These are phyloP conservation scores for Fagopyrum esculentum DNA, from an alignment of 148 eudicot genomes.

Conservation along the genomic window DNA sequence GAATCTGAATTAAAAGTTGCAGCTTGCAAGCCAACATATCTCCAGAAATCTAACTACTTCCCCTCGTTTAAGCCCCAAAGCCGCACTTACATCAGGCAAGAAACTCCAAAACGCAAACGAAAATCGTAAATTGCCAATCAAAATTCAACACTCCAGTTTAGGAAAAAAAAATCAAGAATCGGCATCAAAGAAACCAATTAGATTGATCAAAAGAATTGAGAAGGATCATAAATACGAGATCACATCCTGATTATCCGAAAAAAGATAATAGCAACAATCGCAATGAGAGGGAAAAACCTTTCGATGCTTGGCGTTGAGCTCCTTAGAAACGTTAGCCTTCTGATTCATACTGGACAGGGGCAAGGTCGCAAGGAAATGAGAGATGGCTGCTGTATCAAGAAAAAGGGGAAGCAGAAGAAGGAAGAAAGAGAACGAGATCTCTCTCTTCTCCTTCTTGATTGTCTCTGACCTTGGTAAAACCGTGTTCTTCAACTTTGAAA, in stretches of 20 bases:
- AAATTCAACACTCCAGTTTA: not conserved
- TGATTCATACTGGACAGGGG: constrained; percentile 47
- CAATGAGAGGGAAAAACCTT: constrained; percentile 36
- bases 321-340: constrained; percentile 84
- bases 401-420: not conserved
- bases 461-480: constrained; percentile 9
- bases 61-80: not conserved
- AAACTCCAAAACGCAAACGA: not conserved
- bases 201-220: not conserved
- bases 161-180: not conserved
- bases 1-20: not conserved
- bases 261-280: not conserved
- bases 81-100: not conserved
- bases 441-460: constrained; percentile 2
- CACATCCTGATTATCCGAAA: not conserved
- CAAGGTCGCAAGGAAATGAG: no score
- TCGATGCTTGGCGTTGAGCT: constrained; percentile 85
- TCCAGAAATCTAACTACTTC: not conserved
- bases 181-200: not conserved
- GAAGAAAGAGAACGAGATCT: constrained; percentile 8
- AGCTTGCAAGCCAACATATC: not conserved
- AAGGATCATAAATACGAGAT: not conserved
- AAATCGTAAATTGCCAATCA: not conserved
- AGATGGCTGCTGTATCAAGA: not conserved
- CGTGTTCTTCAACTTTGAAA: not conserved